These are phyloP conservation scores for Lactarius vividus DNA, from an alignment of 768 basidiomycete genomes.

Conservation along the genomic window DNA sequence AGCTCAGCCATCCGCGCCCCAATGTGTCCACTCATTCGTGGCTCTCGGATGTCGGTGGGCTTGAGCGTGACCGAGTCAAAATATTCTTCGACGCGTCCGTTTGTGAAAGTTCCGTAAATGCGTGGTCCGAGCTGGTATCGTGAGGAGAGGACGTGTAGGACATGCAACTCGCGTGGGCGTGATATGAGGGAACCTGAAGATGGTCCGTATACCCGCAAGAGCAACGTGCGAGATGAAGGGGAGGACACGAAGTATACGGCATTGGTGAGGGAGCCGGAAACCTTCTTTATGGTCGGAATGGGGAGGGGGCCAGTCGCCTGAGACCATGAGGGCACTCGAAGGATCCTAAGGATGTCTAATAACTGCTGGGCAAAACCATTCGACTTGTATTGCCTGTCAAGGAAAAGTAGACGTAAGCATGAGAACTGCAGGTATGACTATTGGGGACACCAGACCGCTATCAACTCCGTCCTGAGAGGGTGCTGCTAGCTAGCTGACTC, in stretches of 20 bases:
- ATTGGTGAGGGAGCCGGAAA: constrained; percentile 92
- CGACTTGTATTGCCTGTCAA: constrained; percentile 62
- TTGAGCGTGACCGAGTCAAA: constrained; percentile 85
- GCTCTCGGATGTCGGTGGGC: constrained; percentile 73
- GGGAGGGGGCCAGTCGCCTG: constrained; percentile 45
- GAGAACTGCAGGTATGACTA: constrained; percentile 36
- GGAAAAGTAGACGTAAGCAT: constrained; percentile 24
- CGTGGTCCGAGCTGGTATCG: constrained; percentile 85
- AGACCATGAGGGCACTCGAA: constrained; percentile 62
- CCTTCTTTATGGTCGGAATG: constrained; percentile 64
- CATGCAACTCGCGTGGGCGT: constrained; percentile 80
- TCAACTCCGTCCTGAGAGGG: constrained; percentile 25
- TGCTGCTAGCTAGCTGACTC: constrained; percentile 19
- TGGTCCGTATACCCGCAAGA: constrained; percentile 90
- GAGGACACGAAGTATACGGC: constrained; percentile 95
- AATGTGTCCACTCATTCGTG: constrained; percentile 76
- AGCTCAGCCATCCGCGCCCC: constrained; percentile 95
- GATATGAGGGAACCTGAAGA: constrained; percentile 86
- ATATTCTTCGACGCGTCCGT: constrained; percentile 94
- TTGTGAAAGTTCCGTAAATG: constrained; percentile 92
- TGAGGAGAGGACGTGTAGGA: constrained; percentile 86
- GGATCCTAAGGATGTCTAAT: constrained; percentile 51
- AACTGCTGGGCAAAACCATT: constrained; percentile 52
- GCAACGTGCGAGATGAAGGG: constrained; percentile 59
- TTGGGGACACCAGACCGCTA: constrained; percentile 37